phyloP scores from a whole-genome alignment of 2,329 filamentous ascomycete species.

The Lanzia echinophila region DNA sequence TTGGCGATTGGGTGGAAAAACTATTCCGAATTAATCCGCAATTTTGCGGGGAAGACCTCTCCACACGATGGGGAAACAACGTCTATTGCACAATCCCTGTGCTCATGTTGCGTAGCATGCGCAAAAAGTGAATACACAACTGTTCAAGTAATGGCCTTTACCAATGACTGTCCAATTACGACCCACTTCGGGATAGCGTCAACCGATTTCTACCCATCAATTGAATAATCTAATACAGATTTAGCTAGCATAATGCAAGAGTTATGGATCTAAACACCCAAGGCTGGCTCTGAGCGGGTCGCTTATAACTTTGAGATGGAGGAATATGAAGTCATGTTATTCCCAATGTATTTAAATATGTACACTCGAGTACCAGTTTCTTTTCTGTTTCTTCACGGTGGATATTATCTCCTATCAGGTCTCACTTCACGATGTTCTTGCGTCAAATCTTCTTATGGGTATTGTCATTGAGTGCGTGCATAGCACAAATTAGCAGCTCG shows the following conservation, averaged over 20 bases:
- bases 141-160: neutral
- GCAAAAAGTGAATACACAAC: neutral
- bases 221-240: neutral
- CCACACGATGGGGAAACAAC: neutral
- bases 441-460: neutral
- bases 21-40: neutral
- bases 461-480: neutral
- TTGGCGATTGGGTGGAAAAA: neutral
- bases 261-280: neutral
- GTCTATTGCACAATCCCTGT: neutral
- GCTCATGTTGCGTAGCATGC: too few relatives aligned
- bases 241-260: neutral
- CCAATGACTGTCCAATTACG: neutral
- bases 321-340: neutral
- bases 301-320: neutral
- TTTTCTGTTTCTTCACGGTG: neutral
- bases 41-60: neutral
- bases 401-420: too few relatives aligned
- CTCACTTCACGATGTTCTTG: constrained; percentile 1
- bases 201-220: neutral
- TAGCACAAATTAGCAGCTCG: constrained; percentile 2
- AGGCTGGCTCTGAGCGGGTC: neutral
- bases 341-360: neutral
- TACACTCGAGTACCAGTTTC: neutral
- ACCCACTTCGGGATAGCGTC: too few relatives aligned